Evolutionary conservation across 257 asterid species (phyloP).

Genomic region (Verbena officinalis): DNA sequence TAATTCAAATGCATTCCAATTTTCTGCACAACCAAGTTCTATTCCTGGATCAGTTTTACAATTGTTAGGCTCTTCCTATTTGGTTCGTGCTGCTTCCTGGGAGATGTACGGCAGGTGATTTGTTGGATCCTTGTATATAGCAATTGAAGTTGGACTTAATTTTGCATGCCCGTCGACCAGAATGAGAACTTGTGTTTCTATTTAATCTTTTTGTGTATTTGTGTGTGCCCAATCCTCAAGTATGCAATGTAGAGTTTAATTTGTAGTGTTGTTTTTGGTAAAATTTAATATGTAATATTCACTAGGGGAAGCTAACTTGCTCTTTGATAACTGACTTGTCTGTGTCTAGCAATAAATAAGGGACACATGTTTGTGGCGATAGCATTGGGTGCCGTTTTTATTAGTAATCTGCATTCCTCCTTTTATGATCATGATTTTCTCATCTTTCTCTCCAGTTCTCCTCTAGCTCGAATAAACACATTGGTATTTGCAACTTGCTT

Average conservation of each 20-base stretch:
- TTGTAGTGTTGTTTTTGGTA: not conserved
- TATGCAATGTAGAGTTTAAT: not conserved
- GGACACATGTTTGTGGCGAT: conserved; percentile 1
- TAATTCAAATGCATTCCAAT: conserved; percentile 44
- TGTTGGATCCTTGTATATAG: conserved; percentile 20
- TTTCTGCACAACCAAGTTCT: conserved; percentile 78
- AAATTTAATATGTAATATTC: too few relatives aligned
- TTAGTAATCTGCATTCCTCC: conserved; percentile 18
- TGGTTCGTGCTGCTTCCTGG: conserved; percentile 95
- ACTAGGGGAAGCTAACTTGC: too few relatives aligned
- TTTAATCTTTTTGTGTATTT: not conserved
- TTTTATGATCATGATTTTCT: conserved; percentile 39
- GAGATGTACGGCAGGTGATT: conserved; percentile 94
- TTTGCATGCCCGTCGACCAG: conserved; percentile 5
- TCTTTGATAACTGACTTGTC: too few relatives aligned
- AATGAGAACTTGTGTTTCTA: not conserved
- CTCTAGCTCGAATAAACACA: conserved; percentile 80
- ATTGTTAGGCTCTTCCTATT: conserved; percentile 79
- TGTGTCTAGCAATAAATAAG: not conserved
- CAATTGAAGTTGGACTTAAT: conserved; percentile 20
- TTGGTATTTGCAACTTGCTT: conserved; percentile 85
- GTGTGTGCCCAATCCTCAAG: not conserved
- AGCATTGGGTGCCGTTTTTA: conserved; percentile 8
- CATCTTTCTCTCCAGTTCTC: conserved; percentile 61
- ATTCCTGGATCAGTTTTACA: conserved; percentile 86